phyloP scores from a whole-genome alignment of 805 yeast genomes.

The Helenozyma baotianmanensis region DNA sequence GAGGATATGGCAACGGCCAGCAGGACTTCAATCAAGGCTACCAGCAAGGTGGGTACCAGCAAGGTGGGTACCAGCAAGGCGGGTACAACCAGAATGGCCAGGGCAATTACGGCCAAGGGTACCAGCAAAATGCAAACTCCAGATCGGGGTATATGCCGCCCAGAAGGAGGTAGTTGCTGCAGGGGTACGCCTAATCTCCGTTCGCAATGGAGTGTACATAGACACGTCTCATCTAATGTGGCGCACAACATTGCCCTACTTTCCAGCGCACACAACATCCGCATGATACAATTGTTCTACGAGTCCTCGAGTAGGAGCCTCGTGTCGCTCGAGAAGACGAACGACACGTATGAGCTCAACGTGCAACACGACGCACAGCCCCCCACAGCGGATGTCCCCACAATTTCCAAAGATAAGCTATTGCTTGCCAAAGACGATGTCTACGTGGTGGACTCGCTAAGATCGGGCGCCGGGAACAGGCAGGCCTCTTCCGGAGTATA shows the following conservation, averaged over 20 bases:
- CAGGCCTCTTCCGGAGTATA: slow-evolving; percentile 32
- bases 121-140: not conserved
- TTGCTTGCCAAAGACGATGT: slow-evolving; percentile 11
- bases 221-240: too few species aligned
- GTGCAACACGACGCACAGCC: not conserved
- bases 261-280: too few species aligned
- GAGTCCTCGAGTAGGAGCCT: slow-evolving; percentile 1
- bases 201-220: not conserved
- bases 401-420: not conserved
- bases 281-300: slow-evolving; percentile 1
- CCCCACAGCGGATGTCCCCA: not conserved
- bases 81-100: slow-evolving; percentile 2
- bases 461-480: slow-evolving; percentile 44
- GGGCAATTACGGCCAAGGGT: too few species aligned
- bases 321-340: slow-evolving; percentile 1
- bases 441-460: slow-evolving; percentile 44
- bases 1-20: not conserved
- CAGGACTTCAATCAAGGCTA: slow-evolving; percentile 6
- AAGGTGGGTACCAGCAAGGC: too few species aligned
- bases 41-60: slow-evolving; percentile 3
- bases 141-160: not conserved
- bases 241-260: too few species aligned
- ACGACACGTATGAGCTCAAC: not conserved
- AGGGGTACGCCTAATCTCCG: too few species aligned
- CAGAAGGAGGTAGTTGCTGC: too few species aligned